Evolutionary conservation across 305 asterid genomes (phyloP), one percentile per base, ranked within the genome.

Genomic region (Galium porrigens): DNA sequence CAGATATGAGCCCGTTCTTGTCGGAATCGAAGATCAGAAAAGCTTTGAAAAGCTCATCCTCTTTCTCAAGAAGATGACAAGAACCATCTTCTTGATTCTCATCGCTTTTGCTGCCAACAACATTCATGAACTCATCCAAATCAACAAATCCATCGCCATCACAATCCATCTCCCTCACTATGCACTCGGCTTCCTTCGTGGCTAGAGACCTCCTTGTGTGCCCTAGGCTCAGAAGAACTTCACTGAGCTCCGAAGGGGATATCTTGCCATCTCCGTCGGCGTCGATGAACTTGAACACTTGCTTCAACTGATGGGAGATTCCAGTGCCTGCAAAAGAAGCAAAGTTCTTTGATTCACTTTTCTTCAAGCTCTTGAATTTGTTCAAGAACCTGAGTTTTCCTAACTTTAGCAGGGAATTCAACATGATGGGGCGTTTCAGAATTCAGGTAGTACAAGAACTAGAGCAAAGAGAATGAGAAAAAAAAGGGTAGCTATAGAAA

Each of bases 101-200:
- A 22, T 22, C 63, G 15, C 68, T 66, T n/a, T 18, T 56, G n/a
- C 58, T 56, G 14, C 58, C 72, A 81, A 82, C 64, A 3, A 71
- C 78, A 17, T 15, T 73, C 90, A 86, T 60, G 76, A 86, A 86
- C 68, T 84, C 94, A 14, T 84, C 82, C 0, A 84, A 63, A 73
- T 78, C 84, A 0, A 86, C 83, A 32, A 70, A 74, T 1, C 90
- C 94, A 65, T 84, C 94, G 8, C 94, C 89, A 30, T 86, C 73
- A 22, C 66, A 68, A 52, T 86, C 94, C 88, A 84, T 79, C 56
- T 77, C 88, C 32, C 76, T 79, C 44, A 86, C 84, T 63, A 86
- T 86, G 25, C 73, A 74, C 58, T 77, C 72, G 5, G 90, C 94
- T 63, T 84, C 85, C n/a, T 70, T 58, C 1, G 74, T 70, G 63